A percentile compares a stretch with the other conserved stretches of the same genome.
Conservation (phyloP, 371 early-diverging fungal genomes). For the Mucor velutinosus region DNA sequence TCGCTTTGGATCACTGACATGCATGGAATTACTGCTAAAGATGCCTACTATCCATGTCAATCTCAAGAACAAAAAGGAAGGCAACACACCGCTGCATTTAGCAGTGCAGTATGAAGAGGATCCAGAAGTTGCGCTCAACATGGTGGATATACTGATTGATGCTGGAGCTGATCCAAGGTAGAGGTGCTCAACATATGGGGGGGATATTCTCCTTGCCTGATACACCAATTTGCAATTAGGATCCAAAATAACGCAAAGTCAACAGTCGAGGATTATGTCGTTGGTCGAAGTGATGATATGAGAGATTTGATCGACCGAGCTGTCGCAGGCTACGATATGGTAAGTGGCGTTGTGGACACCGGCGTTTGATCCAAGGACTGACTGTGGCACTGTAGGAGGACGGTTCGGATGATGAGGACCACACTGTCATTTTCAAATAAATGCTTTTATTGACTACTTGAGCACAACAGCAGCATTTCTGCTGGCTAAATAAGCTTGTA, state of each 20-base stretch:
- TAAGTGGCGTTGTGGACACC: background rate
- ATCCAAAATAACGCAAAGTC: conserved; percentile 27
- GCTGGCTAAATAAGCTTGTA: conserved; percentile 81
- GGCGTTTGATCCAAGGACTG: background rate
- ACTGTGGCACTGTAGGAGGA: conserved; percentile 8
- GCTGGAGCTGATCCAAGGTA: conserved; percentile 62
- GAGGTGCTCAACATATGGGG: too few species aligned
- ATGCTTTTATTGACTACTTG: conserved; percentile 21
- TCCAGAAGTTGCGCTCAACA: conserved; percentile 53
- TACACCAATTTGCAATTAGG: conserved; percentile 13
- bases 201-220: background rate
- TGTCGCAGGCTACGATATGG: conserved; percentile 34
- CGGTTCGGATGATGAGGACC: conserved; percentile 20
- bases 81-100: conserved; percentile 68
- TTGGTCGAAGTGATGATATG: conserved; percentile 31
- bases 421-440: conserved; percentile 10
- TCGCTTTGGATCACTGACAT: conserved; percentile 56
- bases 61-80: conserved; percentile 47
- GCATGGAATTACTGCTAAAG: conserved; percentile 55
- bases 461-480: conserved; percentile 85
- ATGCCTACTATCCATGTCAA: conserved; percentile 54
- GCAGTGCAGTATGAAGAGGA: conserved; percentile 60
- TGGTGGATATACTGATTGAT: conserved; percentile 55
- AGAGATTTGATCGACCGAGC: conserved; percentile 28
- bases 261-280: conserved; percentile 21